These are phyloP conservation scores for Sphaerostilbella broomeana DNA, from an alignment of 2,329 filamentous ascomycete genomes.

Conservation along the genomic window DNA sequence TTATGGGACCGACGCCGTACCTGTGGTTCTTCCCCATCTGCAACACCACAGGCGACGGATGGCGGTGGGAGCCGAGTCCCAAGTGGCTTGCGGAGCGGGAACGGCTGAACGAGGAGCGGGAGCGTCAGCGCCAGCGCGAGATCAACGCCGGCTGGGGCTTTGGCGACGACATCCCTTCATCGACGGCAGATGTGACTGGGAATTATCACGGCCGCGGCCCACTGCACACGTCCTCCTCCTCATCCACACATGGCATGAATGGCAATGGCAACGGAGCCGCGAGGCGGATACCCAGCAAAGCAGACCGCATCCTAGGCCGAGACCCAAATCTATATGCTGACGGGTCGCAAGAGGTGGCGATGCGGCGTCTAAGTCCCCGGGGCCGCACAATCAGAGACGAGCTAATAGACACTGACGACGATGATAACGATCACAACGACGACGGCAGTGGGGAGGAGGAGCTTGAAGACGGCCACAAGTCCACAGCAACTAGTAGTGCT, in stretches of 20 bases:
- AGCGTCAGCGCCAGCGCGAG: conserved; percentile 57
- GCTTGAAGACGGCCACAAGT: no score
- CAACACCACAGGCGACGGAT: conserved; percentile 87
- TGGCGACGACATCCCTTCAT: conserved; percentile 19
- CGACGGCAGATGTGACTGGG: conserved; percentile 14
- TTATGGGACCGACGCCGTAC: conserved; percentile 68
- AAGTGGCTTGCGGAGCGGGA: conserved; percentile 71
- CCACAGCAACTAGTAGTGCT: conserved; percentile 17
- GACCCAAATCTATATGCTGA: conserved; percentile 51
- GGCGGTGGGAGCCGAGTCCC: conserved; percentile 82
- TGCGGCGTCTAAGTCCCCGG: conserved; percentile 41
- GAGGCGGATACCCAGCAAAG: conserved; percentile 44
- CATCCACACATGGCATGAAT: no score
- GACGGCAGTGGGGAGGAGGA: no score
- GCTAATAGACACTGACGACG: conserved; percentile 34
- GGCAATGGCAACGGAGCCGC: conserved; percentile 28
- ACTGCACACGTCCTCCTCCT: conserved; percentile 11
- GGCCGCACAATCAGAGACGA: conserved; percentile 40
- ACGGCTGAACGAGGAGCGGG: conserved; percentile 49
- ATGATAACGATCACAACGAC: conserved; percentile 28
- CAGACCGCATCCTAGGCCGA: conserved; percentile 51
- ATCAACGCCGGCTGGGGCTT: conserved; percentile 61
- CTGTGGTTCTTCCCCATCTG: conserved; percentile 76
- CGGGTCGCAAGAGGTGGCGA: conserved; percentile 35
- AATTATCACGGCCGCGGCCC: conserved; percentile 18